phyloP scores from a whole-genome alignment of 108 stramenopile genomes.

The Nitzschia putrida region DNA sequence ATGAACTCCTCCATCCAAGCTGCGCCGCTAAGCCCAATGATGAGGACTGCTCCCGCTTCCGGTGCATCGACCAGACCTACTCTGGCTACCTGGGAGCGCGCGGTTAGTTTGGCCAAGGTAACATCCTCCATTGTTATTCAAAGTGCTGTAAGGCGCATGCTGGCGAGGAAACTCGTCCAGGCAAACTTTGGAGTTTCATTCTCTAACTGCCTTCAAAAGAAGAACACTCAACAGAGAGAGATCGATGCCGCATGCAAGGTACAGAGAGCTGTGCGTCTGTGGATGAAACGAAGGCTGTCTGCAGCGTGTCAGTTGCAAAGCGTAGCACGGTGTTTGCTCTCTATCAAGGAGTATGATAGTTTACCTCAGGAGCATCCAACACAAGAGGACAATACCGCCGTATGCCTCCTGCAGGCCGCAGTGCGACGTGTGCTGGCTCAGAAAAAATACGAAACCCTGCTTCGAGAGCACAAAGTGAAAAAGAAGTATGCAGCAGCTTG shows the following conservation, averaged over 20 bases:
- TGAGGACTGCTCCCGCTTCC: constrained; percentile 8
- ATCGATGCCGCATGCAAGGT: constrained; percentile 4
- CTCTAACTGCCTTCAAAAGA: no score
- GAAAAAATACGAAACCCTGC: no score
- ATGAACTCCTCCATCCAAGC: constrained; percentile 21
- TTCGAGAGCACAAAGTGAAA: no score
- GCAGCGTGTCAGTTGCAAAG: constrained; percentile 11
- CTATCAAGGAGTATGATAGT: neutral
- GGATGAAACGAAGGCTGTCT: constrained; percentile 4
- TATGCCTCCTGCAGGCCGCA: no score
- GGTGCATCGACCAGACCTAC: neutral
- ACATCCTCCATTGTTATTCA: constrained; percentile 27
- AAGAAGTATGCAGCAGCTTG: no score
- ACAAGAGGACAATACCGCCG: no score
- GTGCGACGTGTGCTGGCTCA: no score
- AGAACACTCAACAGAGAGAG: neutral
- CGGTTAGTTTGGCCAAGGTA: neutral
- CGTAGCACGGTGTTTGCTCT: constrained; percentile 5
- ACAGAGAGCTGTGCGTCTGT: constrained; percentile 7
- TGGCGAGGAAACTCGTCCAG: neutral
- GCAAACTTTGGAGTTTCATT: constrained; percentile 1
- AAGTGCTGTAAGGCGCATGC: constrained; percentile 15
- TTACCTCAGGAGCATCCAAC: neutral
- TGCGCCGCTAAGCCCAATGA: neutral
- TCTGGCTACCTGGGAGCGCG: constrained; percentile 16